Evolutionary conservation across 2,329 filamentous ascomycete species (phyloP).

Genomic region (Pseudocercospora cruenta): DNA sequence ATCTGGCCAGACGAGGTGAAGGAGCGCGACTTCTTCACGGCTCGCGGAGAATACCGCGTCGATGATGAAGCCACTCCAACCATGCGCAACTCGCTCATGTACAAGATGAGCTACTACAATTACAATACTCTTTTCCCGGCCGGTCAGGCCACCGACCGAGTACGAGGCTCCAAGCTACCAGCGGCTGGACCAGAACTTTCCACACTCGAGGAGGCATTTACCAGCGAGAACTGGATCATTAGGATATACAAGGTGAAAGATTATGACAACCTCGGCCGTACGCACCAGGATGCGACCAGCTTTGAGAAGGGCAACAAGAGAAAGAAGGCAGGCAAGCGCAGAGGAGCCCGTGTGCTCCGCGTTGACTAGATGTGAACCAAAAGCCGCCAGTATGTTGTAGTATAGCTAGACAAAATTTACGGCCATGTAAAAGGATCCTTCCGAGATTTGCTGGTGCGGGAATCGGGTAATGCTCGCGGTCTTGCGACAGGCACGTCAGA

Average conservation of each 20-base stretch:
- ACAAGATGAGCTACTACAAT: conserved; percentile 99
- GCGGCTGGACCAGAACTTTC: conserved; percentile 81
- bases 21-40: conserved; percentile 94
- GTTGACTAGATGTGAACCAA: conserved; percentile 54
- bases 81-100: conserved; percentile 99
- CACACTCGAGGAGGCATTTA: conserved; percentile 94
- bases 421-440: background rate
- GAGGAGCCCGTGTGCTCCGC: conserved; percentile 70
- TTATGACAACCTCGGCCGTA: conserved; percentile 90
- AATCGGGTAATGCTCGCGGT: too few relatives aligned
- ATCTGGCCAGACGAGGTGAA: conserved; percentile 99
- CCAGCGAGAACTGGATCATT: conserved; percentile 99
- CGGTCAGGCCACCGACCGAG: conserved; percentile 87
- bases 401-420: conserved; percentile 11
- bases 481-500: too few relatives aligned
- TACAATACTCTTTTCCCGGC: conserved; percentile 88
- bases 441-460: too few relatives aligned
- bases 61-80: conserved; percentile 91
- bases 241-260: conserved; percentile 99
- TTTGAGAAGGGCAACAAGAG: conserved; percentile 83
- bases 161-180: conserved; percentile 80
- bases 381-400: background rate
- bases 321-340: conserved; percentile 75
- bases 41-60: conserved; percentile 90
- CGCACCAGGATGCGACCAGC: conserved; percentile 70